phyloP scores from a whole-genome alignment of 768 basidiomycete species.

The Agaricus sinodeliciosus region DNA sequence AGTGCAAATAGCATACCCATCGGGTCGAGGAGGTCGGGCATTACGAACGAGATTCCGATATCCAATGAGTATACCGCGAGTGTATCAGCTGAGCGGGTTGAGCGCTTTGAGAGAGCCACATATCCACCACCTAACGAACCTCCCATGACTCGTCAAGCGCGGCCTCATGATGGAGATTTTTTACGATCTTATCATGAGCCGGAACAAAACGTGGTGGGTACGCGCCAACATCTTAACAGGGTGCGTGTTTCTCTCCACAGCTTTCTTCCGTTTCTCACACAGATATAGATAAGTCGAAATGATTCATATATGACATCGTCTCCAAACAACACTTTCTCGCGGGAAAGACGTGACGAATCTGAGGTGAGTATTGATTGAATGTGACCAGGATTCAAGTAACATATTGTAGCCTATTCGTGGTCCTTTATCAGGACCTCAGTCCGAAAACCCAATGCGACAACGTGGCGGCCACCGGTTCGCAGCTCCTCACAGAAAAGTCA shows the following conservation, averaged over 20 bases:
- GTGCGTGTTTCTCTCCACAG: background rate
- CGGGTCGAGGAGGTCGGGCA: background rate
- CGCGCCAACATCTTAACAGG: background rate
- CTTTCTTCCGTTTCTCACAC: background rate
- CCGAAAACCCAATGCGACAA: background rate
- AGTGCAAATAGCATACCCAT: constrained; percentile 10
- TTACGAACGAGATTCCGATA: background rate
- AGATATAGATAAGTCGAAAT: background rate
- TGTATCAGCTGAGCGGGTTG: background rate
- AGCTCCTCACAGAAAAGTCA: background rate
- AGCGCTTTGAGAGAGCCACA: constrained; percentile 4
- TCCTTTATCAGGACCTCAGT: background rate
- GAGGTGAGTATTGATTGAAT: background rate
- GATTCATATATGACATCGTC: background rate
- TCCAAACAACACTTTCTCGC: background rate
- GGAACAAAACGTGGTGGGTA: background rate
- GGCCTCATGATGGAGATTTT: constrained; percentile 1
- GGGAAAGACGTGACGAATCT: background rate
- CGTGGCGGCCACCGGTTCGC: background rate
- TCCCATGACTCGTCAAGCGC: background rate
- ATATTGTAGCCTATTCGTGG: background rate
- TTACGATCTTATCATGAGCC: constrained; percentile 4
- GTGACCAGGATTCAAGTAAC: background rate
- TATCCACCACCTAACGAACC: background rate
- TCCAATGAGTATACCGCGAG: background rate